Conservation (phyloP, 2,329 filamentous ascomycete species). For the Chaetomium olivaceum region DNA sequence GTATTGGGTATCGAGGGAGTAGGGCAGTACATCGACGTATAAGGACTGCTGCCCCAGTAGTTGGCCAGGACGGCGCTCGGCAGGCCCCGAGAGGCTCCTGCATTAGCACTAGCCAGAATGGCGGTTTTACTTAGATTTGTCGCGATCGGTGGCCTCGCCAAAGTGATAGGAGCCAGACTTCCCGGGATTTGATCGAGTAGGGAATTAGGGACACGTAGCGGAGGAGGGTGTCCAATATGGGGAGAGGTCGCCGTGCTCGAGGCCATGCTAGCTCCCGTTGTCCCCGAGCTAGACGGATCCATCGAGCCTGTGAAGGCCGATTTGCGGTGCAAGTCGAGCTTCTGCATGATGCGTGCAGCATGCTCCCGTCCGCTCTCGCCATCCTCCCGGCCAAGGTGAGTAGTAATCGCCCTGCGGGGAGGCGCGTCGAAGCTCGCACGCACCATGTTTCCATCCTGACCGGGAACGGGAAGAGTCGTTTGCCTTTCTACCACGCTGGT, state of each 20-base stretch:
- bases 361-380: constrained; percentile 77
- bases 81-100: constrained; percentile 68
- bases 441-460: constrained; percentile 54
- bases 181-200: constrained; percentile 53
- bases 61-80: constrained; percentile 89
- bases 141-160: constrained; percentile 78
- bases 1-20: constrained; percentile 31
- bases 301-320: constrained; percentile 55
- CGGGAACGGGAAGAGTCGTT: constrained; percentile 66
- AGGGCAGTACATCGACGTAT: constrained; percentile 49
- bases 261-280: constrained; percentile 51
- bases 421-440: constrained; percentile 71
- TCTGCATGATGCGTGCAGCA: constrained; percentile 86
- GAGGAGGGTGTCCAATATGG: constrained; percentile 32
- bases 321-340: constrained; percentile 85
- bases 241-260: constrained; percentile 40
- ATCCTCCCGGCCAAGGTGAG: constrained; percentile 59
- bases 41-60: constrained; percentile 87
- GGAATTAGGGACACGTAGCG: constrained; percentile 34
- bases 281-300: constrained; percentile 42
- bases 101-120: constrained; percentile 71
- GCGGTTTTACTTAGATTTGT: constrained; percentile 87
- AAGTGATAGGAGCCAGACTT: constrained; percentile 75
- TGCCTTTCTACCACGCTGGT: constrained; percentile 55
- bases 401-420: constrained; percentile 59